Evolutionary conservation across 169 alveolate species (phyloP).

Genomic region (Neospora caninum): DNA sequence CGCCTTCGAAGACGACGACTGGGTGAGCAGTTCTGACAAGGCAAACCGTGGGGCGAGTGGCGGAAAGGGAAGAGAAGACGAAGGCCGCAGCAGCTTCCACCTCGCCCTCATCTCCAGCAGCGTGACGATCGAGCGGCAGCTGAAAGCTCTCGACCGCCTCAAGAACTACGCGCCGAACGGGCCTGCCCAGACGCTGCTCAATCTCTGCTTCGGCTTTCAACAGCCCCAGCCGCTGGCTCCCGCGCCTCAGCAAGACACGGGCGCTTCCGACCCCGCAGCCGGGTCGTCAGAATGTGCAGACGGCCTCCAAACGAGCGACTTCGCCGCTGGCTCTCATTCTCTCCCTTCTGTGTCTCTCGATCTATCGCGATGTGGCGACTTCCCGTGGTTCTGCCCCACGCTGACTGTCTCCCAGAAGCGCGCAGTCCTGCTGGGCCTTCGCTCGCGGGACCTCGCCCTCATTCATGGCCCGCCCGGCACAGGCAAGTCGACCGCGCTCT

Average conservation of each 20-base stretch:
- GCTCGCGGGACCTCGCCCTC: slow-evolving; percentile 79
- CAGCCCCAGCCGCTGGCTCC: slow-evolving; percentile 20
- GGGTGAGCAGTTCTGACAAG: not conserved
- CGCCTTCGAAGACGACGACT: slow-evolving; percentile 36
- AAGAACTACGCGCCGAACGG: not conserved
- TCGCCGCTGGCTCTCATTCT: not conserved
- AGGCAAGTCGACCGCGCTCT: slow-evolving; percentile 95
- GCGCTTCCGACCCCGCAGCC: not conserved
- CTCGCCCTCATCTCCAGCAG: not conserved
- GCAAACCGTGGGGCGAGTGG: not conserved
- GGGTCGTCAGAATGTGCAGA: not conserved
- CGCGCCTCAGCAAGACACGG: not conserved
- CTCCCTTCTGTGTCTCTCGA: not conserved
- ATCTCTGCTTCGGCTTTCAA: slow-evolving; percentile 1
- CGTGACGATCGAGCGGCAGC: slow-evolving; percentile 7
- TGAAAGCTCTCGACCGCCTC: not conserved
- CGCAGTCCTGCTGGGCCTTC: slow-evolving; percentile 30
- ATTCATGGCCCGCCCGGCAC: slow-evolving; percentile 99
- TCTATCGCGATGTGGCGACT: not conserved
- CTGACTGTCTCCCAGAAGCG: slow-evolving; percentile 12
- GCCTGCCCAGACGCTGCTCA: not conserved
- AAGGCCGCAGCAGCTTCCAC: not conserved
- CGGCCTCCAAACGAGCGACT: not conserved
- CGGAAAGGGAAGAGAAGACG: not conserved
- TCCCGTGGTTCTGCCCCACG: not conserved